These are phyloP conservation scores for Penicillium daleae DNA, from an alignment of 495 filamentous ascomycete genomes.

Conservation along the genomic window DNA sequence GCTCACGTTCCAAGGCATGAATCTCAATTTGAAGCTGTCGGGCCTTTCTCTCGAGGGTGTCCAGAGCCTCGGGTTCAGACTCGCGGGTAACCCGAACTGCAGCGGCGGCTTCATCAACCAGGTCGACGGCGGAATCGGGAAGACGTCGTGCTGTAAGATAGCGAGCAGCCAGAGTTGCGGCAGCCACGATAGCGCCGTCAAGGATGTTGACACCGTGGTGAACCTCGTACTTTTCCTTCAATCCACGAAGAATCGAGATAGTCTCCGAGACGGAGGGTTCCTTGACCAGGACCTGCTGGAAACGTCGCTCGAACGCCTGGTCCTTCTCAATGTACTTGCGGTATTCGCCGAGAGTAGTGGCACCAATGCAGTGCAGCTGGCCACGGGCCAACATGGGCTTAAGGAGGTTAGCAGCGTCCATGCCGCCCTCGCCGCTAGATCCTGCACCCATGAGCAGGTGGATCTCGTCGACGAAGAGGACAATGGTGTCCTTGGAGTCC, in stretches of 20 bases:
- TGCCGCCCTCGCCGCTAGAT: constrained; percentile 89
- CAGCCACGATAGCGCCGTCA: constrained; percentile 88
- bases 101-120: constrained; percentile 94
- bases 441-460: constrained; percentile 98
- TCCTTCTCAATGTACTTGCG: constrained; percentile 99
- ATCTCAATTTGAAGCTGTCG: constrained; percentile 96
- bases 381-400: constrained; percentile 97
- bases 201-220: constrained; percentile 97
- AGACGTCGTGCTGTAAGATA: constrained; percentile 90
- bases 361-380: constrained; percentile 96
- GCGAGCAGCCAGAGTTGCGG: constrained; percentile 84
- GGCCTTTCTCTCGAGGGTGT: constrained; percentile 84
- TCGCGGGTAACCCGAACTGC: constrained; percentile 93
- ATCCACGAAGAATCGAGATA: constrained; percentile 91
- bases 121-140: constrained; percentile 93
- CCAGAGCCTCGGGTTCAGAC: constrained; percentile 91
- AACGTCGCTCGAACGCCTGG: constrained; percentile 94
- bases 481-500: constrained; percentile 94
- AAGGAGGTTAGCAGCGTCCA: constrained; percentile 96
- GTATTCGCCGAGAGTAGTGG: constrained; percentile 92
- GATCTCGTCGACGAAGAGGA: constrained; percentile 98
- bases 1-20: constrained; percentile 88
- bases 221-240: constrained; percentile 97
- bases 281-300: constrained; percentile 96
- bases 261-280: constrained; percentile 89